Percentiles rank a stretch among this genome's conserved stretches.
Evolutionary conservation across 768 basidiomycete genomes (phyloP).

Genomic region (Suillus alpinus): DNA sequence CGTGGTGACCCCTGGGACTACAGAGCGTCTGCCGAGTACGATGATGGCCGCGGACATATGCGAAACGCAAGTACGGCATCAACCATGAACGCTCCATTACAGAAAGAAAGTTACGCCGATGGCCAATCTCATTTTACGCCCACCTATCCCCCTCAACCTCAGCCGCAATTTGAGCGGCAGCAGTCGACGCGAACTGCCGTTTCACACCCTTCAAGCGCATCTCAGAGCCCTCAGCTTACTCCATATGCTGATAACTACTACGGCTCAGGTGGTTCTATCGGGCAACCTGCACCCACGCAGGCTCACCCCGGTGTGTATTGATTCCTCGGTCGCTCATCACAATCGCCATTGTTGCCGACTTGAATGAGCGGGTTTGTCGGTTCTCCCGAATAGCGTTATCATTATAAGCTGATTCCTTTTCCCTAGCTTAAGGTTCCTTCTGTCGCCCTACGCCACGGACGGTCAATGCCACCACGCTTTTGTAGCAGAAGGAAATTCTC

Average conservation of each 20-base stretch:
- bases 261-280: slow-evolving; percentile 24
- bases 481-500: slow-evolving; percentile 5
- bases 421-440: slow-evolving; percentile 42
- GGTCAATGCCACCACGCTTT: slow-evolving; percentile 18
- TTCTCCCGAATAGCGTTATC: not conserved
- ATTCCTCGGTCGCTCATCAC: not conserved
- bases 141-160: slow-evolving; percentile 32
- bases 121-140: slow-evolving; percentile 25
- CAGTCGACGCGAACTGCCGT: slow-evolving; percentile 15
- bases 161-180: slow-evolving; percentile 17
- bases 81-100: slow-evolving; percentile 49
- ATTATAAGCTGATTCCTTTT: slow-evolving; percentile 1
- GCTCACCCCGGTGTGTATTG: slow-evolving; percentile 48
- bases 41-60: slow-evolving; percentile 41
- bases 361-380: slow-evolving; percentile 2
- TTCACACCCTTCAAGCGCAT: slow-evolving; percentile 28
- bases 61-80: slow-evolving; percentile 59
- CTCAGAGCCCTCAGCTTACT: slow-evolving; percentile 38
- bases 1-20: slow-evolving; percentile 72
- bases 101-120: slow-evolving; percentile 42
- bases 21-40: slow-evolving; percentile 45
- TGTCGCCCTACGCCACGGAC: slow-evolving; percentile 40
- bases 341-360: slow-evolving; percentile 2
- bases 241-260: slow-evolving; percentile 36
- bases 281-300: slow-evolving; percentile 38